Evolutionary conservation across 2,329 filamentous ascomycete species (phyloP).

Genomic region (Myriosclerotinia curreyana): DNA sequence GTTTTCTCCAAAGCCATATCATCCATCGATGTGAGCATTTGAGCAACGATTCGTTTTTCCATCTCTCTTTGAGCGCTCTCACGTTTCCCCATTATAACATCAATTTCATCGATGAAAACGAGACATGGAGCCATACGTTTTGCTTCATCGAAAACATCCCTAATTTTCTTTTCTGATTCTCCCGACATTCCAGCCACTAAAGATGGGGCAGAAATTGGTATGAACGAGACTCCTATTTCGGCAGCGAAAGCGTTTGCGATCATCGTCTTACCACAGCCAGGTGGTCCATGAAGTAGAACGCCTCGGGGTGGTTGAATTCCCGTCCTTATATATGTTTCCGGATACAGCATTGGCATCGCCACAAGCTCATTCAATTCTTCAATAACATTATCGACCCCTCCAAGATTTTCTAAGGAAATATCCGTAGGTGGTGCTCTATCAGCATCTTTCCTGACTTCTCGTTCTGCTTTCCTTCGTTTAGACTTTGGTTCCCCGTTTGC

Average conservation of each 20-base stretch:
- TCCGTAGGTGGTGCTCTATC: conserved; percentile 65
- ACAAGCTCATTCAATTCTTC: conserved; percentile 67
- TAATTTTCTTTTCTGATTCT: conserved; percentile 82
- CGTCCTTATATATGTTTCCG: conserved; percentile 61
- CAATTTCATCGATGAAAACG: conserved; percentile 88
- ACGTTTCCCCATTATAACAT: conserved; percentile 83
- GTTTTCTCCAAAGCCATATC: conserved; percentile 70
- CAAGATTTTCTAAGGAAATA: conserved; percentile 67
- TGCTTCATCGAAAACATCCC: conserved; percentile 84
- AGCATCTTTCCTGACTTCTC: conserved; percentile 48
- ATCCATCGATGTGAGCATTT: conserved; percentile 84
- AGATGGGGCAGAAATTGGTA: conserved; percentile 77
- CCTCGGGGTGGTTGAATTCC: conserved; percentile 70
- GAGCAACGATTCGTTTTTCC: conserved; percentile 81
- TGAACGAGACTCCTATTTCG: conserved; percentile 71
- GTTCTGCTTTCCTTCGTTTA: conserved; percentile 60
- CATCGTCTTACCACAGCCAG: conserved; percentile 83
- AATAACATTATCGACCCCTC: conserved; percentile 72
- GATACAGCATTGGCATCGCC: conserved; percentile 67
- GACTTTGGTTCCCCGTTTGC: conserved; percentile 62
- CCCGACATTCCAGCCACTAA: conserved; percentile 85
- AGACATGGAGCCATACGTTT: conserved; percentile 82
- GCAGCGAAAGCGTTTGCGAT: conserved; percentile 78
- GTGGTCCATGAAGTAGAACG: conserved; percentile 76
- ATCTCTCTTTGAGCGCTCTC: conserved; percentile 83